Percentiles rank a stretch among this genome's conserved stretches.
phyloP scores from a whole-genome alignment of 1,284 basidiomycete genomes.

The Ceratobasidium sp. region DNA sequence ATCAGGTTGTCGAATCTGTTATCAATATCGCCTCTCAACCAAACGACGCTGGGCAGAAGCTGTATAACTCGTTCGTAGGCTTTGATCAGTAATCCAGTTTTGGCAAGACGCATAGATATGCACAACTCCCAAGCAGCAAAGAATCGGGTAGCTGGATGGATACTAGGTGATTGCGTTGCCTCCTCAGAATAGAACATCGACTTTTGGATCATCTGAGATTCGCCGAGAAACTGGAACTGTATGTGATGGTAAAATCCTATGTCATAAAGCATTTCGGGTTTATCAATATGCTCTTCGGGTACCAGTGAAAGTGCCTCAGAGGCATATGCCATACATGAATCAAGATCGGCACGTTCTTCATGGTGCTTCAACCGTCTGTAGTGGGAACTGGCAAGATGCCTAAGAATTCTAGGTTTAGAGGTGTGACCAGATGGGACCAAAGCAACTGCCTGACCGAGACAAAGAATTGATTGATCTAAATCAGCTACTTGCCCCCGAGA shows the following conservation, averaged over 20 bases:
- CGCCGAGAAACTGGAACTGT: neutral
- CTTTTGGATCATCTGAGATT: neutral
- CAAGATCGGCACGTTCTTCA: neutral
- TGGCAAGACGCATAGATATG: neutral
- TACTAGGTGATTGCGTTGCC: neutral
- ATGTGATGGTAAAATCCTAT: neutral
- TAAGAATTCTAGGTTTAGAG: neutral
- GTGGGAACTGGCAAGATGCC: neutral
- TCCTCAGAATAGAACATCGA: neutral
- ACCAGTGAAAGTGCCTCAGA: neutral
- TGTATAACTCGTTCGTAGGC: neutral
- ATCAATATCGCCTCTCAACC: neutral
- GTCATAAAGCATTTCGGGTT: neutral
- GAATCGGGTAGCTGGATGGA: neutral
- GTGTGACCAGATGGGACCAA: neutral
- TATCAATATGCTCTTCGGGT: neutral
- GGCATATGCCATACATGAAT: neutral
- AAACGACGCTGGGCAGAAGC: slow-evolving; percentile 8
- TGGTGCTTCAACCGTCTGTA: neutral
- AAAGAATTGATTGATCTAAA: neutral
- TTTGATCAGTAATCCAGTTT: neutral
- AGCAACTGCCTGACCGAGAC: neutral
- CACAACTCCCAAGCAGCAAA: neutral
- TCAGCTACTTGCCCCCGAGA: neutral
- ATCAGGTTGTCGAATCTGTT: neutral